Evolutionary conservation across 768 basidiomycete genomes (phyloP), one percentile per base, ranked within the genome.

Genomic region (Megacollybia marginata): DNA sequence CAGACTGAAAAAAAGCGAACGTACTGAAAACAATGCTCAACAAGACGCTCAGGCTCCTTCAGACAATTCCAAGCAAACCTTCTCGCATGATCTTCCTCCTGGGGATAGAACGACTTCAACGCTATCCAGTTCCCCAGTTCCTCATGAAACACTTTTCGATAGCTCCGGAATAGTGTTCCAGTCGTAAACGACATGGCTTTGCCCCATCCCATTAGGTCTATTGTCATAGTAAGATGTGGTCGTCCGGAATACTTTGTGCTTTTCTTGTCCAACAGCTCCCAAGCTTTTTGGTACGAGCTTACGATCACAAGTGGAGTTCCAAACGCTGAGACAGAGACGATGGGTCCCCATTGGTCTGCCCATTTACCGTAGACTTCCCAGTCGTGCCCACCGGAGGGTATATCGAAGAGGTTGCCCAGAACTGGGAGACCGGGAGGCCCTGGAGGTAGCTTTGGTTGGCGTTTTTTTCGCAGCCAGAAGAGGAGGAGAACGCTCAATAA

Each of bases 341-440:
- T n/a, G n/a, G n/a, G n/a, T n/a, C n/a, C n/a, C n/a, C n/a, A n/a
- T n/a, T n/a, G n/a, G n/a, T n/a, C n/a, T n/a, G n/a, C n/a, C n/a
- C n/a, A n/a, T n/a, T n/a, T n/a, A n/a, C n/a, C n/a, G n/a, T n/a
- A 20, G 15, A 15, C 45, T n/a, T 44, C 16, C 34, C 19, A 32
- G 4, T 15, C 12, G 13, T n/a, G 45, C 32, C 23, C 31, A 33
- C 5, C 43, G n/a, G n/a, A n/a, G 18, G 69, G 61, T 48, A 71
- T 52, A 33, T 65, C 59, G n/a, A 65, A 54, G 10, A 69, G 45
- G 48, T 65, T 73, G 1, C 68, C 73, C 2, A 72, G 42, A 9
- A 72, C 19, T 10, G 72, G 71, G 44, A 69, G 62, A 13, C 62
- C 63, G 12, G 46, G 52, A n/a, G n/a, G n/a, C n/a, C n/a, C n/a